Base-by-base conservation (phyloP, 2,329 filamentous ascomycete genomes). In the Colletotrichum noveboracense region DNA sequence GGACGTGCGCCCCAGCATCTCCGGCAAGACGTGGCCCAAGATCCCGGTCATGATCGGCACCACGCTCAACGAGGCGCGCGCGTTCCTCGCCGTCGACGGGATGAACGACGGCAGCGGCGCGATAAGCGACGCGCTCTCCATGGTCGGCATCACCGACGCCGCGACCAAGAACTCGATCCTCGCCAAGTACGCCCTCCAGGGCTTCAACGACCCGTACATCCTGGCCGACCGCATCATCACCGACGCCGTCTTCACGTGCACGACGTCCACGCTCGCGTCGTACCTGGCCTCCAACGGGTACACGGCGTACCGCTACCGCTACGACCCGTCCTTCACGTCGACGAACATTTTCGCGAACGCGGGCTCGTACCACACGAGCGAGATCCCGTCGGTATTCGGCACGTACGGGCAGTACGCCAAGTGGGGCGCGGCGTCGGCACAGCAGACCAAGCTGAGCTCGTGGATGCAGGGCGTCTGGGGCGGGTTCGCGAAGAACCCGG, bases 301-400 rank as follows among this genome's bases (percentile, higher is more conserved):
- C 24, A 71, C 72, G 3, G 69, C 52, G 14, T 77, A 75, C 43
- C 75, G 75, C 16, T 77, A 77, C 21, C 71, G 68, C 28, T 77
- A 66, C 38, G 73, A 77, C 21, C 28, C 75, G 8, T 24, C 65
- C 3, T 77, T 75, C 43, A 14, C 75, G 4, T 75, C 72, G 2
- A 76, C 74, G 7, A 21, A 52, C 48, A 71, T 75, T 58, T 71
- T 77, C 7, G n/a, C 28, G 52, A 77, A 77, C 30, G 26, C 73
- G 8, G 75, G 72, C 16, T 55, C 75, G 10, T 77, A 75, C 24
- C 75, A 77, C 72, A 75, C 75, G 3, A 62, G 58, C 56, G 75
- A 77, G 7, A 77, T 77, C 28, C 72, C 72, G 26, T 71, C 73
- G 16, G 75, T 72, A 5, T 75, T 75, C n/a, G 75, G 75, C 9